Base-by-base conservation (phyloP, 345 rosid genomes). In the Limnanthes douglasii region DNA sequence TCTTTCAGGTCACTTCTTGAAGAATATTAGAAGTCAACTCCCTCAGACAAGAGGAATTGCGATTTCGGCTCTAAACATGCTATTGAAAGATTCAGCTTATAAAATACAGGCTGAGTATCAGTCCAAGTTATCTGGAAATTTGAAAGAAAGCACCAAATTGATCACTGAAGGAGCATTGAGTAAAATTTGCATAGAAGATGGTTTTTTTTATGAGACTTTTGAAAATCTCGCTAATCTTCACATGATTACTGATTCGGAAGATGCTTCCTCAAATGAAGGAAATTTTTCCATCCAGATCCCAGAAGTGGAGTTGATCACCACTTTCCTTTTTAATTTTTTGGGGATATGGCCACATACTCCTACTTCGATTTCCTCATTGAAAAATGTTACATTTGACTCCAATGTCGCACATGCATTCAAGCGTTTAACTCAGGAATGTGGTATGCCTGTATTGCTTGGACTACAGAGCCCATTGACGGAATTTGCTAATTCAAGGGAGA, bases 281-380 rank as follows among this genome's bases (percentile, higher is more conserved):
- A 68, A 63, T 64, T 70, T 88, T 43, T 81, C 84, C 41, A 66
- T 90, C 36, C 98, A 80, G 66, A 84, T 86, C 51, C 62, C 70
- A 54, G 86, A 82, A 28, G 95, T 83, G 70, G 84, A 72, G 68
- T 90, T 94, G 27, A 84, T 80, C 49, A 90, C 95, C 50, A 84
- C 73, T 26, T 84, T 90, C 67, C 84, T 74, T 61, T 90, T 90
- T 20, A 94, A 90, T 46, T 90, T 90, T 63, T 77, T 94, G 26
- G 70, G 95, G 37, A 72, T 95, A 9, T 90, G 98, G 98, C 98
- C 98, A 40, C 86, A 84, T 28, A 90, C 98, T 45, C 98, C 98
- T 51, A 77, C 82, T 54, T 90, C 95, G 95, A 80, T 79, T 16
- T 84, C 98, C 54, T 57, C 84, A 56, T 45, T 84, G 54, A 95